Base-by-base conservation (phyloP, 768 basidiomycete genomes). In the Omphalotus guepiniiformis region DNA sequence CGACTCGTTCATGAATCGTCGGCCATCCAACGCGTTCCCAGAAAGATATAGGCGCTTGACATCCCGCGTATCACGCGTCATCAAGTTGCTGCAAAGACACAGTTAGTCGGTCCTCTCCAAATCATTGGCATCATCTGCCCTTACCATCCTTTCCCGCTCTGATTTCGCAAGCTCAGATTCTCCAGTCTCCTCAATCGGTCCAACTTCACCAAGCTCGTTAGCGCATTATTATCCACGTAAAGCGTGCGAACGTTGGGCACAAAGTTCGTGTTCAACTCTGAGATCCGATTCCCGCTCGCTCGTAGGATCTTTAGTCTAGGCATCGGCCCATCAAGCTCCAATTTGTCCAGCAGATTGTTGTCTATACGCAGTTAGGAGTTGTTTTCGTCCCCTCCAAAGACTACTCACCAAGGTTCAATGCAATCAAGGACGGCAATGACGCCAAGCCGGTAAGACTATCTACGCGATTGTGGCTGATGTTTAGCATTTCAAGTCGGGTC, bases 1-100 rank as follows among this genome's bases (percentile, higher is more conserved):
- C 41, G 86, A 76, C 57, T 87, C 82, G 43, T 75, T 70, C 49
- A 88, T 62, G 61, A 88, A 86, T 53, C 73, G 15, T 13, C 62
- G 72, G 6, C 61, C 60, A 56, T 73, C 70, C 50, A 88, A 73
- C 51, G 83, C 76, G 66, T 91, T 90, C 36, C 89, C 92, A 55
- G 92, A 94, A 47, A 97, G 80, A 73, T 97, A 99, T 61, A 98
- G 69, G 45, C 94, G 82, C 69, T 93, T 94, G 58, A 93, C 83
- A 70, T 94, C 91, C 60, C 90, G 83, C 59, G 96, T 79, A 61
- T 92, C 87, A 58, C 80, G 82, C 68, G 72, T 73, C 67, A 71
- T 59, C 53, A 78, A 55, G 46, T 64, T 70, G 48, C 76, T 76
- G 50, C 30, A 56, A 39, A 37, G 28, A 27, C 25, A 32, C 30